Evolutionary conservation across 2,329 filamentous ascomycete species (phyloP).

Genomic region (Phaeosphaeria sp.): DNA sequence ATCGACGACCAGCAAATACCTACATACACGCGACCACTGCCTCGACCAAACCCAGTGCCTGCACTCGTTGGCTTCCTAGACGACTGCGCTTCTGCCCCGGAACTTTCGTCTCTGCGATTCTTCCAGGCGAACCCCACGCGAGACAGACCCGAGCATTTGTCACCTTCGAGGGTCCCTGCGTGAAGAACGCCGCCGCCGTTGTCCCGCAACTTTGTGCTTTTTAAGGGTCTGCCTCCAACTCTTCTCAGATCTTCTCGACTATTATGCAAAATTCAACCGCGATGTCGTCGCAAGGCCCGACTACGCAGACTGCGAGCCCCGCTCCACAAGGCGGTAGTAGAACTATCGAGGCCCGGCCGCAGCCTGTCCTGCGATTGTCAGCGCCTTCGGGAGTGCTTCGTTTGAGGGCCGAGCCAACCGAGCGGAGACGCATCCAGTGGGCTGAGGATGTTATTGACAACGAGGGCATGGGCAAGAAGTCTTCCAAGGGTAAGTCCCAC

Average conservation of each 20-base stretch:
- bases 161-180: constrained; percentile 24
- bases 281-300: constrained; percentile 28
- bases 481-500: constrained; percentile 78
- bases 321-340: constrained; percentile 27
- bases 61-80: constrained; percentile 14
- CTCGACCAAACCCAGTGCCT: constrained; percentile 24
- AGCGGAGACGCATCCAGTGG: constrained; percentile 79
- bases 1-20: constrained; percentile 44
- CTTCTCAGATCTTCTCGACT: constrained; percentile 55
- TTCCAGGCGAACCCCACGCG: neutral
- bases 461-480: constrained; percentile 92
- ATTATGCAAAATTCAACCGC: constrained; percentile 66
- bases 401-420: constrained; percentile 51
- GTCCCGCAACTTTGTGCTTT: constrained; percentile 10
- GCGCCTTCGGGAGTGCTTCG: constrained; percentile 47
- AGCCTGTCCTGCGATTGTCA: constrained; percentile 42
- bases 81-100: constrained; percentile 17
- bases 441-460: constrained; percentile 94
- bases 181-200: constrained; percentile 14
- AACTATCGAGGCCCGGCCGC: constrained; percentile 33
- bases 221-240: constrained; percentile 67
- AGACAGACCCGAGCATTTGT: constrained; percentile 3
- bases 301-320: constrained; percentile 29
- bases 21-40: constrained; percentile 36
- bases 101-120: constrained; percentile 7